These are phyloP conservation scores for Fusarium sp. DNA, from an alignment of 2,329 filamentous ascomycete genomes.

Conservation along the genomic window DNA sequence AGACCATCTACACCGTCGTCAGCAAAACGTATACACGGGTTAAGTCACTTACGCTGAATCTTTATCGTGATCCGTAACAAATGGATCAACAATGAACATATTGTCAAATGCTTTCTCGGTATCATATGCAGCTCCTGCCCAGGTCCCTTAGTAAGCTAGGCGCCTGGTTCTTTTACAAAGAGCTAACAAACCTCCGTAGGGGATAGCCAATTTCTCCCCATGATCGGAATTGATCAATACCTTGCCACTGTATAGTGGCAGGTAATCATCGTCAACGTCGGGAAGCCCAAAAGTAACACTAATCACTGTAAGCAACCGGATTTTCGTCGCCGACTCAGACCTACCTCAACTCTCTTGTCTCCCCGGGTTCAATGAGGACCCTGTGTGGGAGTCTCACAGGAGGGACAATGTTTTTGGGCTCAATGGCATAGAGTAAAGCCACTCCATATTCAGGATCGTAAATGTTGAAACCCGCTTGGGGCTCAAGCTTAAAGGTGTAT, in stretches of 20 bases:
- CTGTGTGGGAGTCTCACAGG: constrained; percentile 44
- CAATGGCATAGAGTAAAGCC: constrained; percentile 39
- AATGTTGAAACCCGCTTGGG: constrained; percentile 52
- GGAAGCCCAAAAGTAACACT: constrained; percentile 47
- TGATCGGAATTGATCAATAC: constrained; percentile 53
- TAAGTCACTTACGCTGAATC: constrained; percentile 38
- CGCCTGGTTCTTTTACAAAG: not conserved
- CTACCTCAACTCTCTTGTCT: constrained; percentile 44
- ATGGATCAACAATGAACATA: constrained; percentile 48
- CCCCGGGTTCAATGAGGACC: constrained; percentile 42
- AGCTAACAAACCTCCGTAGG: constrained; percentile 50
- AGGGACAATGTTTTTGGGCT: constrained; percentile 44
- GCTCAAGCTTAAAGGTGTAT: constrained; percentile 54
- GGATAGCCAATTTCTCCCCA: constrained; percentile 53
- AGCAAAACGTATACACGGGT: not conserved
- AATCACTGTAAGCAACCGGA: not conserved
- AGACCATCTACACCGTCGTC: constrained; percentile 44
- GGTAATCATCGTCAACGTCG: constrained; percentile 45
- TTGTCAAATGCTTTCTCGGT: constrained; percentile 52
- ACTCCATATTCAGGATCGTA: constrained; percentile 45
- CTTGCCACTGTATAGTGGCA: constrained; percentile 58
- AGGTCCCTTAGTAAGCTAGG: not conserved
- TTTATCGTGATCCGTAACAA: constrained; percentile 35
- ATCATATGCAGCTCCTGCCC: constrained; percentile 49
- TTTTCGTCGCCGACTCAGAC: not conserved